Conservation (phyloP, 202 grass and related monocot genomes). For the Eragrostis tef region DNA sequence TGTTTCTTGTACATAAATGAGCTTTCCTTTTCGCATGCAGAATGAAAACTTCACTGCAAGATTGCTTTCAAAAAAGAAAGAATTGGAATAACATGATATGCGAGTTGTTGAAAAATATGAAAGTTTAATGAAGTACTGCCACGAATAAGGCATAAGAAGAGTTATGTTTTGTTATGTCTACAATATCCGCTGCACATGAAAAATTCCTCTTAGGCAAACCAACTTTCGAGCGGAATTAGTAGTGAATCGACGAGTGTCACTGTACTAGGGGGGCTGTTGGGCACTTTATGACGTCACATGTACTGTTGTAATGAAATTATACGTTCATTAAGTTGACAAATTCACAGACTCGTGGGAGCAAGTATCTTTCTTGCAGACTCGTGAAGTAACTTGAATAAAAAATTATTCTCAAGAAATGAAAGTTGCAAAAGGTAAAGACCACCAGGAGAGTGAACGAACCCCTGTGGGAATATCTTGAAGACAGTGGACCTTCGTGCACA, state of each 20-base stretch:
- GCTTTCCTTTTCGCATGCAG: not conserved
- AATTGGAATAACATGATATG: not conserved
- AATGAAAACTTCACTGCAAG: not conserved
- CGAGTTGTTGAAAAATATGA: not conserved
- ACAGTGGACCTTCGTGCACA: conserved; percentile 8
- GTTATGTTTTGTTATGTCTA: too few relatives aligned
- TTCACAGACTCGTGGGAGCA: not conserved
- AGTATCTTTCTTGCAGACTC: conserved; percentile 25
- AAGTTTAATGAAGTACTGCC: not conserved
- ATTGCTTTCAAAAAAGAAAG: not conserved
- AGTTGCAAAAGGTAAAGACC: conserved; percentile 13
- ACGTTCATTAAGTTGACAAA: not conserved
- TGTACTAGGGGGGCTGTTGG: not conserved
- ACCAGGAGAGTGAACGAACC: too few relatives aligned
- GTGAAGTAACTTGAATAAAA: conserved; percentile 20
- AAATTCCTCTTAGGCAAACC: not conserved
- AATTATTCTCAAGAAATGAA: conserved; percentile 12
- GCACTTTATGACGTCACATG: not conserved
- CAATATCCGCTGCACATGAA: not conserved
- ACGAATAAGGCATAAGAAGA: too few relatives aligned
- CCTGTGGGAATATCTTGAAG: conserved; percentile 19
- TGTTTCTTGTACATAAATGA: not conserved
- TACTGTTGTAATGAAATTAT: not conserved
- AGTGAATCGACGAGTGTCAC: not conserved
- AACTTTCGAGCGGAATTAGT: not conserved